Conservation (phyloP, 305 asterid species). For the Caryopteris hybrid region DNA sequence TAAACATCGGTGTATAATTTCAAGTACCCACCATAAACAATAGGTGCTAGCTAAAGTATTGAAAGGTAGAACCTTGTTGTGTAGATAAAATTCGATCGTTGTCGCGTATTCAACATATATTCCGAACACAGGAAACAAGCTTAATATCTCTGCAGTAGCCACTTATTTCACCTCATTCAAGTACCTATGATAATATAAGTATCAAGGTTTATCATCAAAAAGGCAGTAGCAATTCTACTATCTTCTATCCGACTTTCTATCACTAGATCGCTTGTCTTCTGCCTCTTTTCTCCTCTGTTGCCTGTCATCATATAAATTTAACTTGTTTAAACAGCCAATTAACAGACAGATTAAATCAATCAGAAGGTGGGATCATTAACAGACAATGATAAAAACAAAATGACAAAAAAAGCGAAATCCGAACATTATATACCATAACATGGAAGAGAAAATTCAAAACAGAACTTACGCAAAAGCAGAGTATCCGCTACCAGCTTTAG, state of each 20-base stretch:
- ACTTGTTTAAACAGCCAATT: background rate
- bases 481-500: conserved; percentile 92
- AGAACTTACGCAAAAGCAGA: conserved; percentile 93
- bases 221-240: conserved; percentile 32
- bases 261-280: conserved; percentile 75
- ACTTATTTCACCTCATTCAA: conserved; percentile 1
- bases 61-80: background rate
- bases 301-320: conserved; percentile 35
- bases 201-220: background rate
- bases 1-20: background rate
- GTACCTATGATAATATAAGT: background rate
- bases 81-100: background rate
- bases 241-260: conserved; percentile 70
- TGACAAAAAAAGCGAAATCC: background rate
- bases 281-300: conserved; percentile 88
- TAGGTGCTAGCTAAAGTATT: background rate
- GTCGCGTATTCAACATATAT: background rate
- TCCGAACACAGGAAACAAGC: background rate
- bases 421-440: background rate
- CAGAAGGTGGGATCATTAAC: background rate
- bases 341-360: background rate
- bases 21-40: background rate
- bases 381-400: background rate
- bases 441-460: background rate
- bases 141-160: background rate